Base-by-base conservation (phyloP, 768 basidiomycete species). In the Tulasnella sp. region DNA sequence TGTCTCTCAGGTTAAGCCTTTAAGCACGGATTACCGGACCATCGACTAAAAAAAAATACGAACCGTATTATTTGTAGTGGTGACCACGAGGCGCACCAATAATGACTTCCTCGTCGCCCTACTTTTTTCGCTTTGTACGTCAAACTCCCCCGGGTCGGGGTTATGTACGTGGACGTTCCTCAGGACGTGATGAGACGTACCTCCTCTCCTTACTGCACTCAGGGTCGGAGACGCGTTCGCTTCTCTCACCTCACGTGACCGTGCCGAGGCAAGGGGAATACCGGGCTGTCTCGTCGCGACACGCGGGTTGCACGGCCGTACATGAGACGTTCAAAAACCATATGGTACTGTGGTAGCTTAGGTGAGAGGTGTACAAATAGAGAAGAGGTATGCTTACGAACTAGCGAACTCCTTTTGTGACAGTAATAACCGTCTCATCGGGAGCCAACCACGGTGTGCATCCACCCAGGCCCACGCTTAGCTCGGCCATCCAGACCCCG, bases 1-100 rank as follows among this genome's bases (percentile, higher is more conserved):
- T 64, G 58, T 64, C 58, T 64, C 58, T 64, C 58, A 64, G 58
- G 58, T 64, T 64, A 64, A 64, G 58, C 58, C 58, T 64, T 64
- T 64, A 29, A 64, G 25, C 58, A 14, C 58, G 58, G 58, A 64
- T 64, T n/a, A 64, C 58, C 58, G 58, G 58, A 2, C 29, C 58
- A 64, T 19, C 49, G n/a, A 22, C 49, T n/a, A n/a, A n/a, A n/a
- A 31, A 14, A 64, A 34, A 64, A 58, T 17, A 34, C 58, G 29
- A 64, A 64, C 19, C 9, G 49, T 64, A 64, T 64, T 15, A 19
- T 34, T 64, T 25, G 29, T 25, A 14, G 31, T 17, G 17, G 42
- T 29, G 58, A 64, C 22, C 58, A 64, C 31, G 58, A 29, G 58
- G 58, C 29, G 1, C 54, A 1, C 58, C n/a, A 14, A 14, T 11